These are phyloP conservation scores for Spencermartinsiella ligniputridi DNA, from an alignment of 1,139 yeast species.

Conservation along the genomic window DNA sequence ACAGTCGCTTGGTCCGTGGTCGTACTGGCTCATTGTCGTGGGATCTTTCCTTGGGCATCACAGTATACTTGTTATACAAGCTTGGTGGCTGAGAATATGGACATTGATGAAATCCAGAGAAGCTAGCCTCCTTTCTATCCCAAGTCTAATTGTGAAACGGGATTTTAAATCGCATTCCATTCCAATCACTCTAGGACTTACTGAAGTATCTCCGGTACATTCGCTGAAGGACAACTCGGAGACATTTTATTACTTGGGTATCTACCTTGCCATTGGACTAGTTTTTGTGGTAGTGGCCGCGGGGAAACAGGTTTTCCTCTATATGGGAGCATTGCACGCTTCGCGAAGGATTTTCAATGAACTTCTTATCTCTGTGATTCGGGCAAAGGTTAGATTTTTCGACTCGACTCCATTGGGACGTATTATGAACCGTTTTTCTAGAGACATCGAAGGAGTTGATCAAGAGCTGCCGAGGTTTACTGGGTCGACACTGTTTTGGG, in stretches of 20 bases:
- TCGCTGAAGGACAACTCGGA: slow-evolving; percentile 38
- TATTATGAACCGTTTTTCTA: slow-evolving; percentile 93
- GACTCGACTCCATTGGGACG: slow-evolving; percentile 96
- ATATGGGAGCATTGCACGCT: slow-evolving; percentile 71
- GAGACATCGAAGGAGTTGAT: slow-evolving; percentile 89
- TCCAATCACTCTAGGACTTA: not conserved
- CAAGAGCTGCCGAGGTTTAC: slow-evolving; percentile 86
- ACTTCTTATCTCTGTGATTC: slow-evolving; percentile 59
- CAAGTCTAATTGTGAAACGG: not conserved
- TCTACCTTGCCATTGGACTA: slow-evolving; percentile 70
- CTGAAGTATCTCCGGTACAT: not conserved
- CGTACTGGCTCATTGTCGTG: slow-evolving; percentile 47
- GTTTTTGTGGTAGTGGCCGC: slow-evolving; percentile 52
- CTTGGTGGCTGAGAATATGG: not conserved
- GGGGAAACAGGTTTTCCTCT: slow-evolving; percentile 55
- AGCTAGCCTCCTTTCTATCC: not conserved
- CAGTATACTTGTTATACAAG: not conserved
- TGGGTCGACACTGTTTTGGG: slow-evolving; percentile 64
- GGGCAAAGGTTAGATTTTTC: slow-evolving; percentile 82
- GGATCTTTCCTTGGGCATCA: slow-evolving; percentile 37
- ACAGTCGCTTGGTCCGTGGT: slow-evolving; percentile 57
- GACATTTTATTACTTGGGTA: slow-evolving; percentile 51
- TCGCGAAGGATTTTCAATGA: slow-evolving; percentile 68
- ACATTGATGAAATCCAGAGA: not conserved
- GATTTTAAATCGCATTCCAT: not conserved